phyloP scores from a whole-genome alignment of 2,329 filamentous ascomycete genomes.

The Myrmaecium sp. region DNA sequence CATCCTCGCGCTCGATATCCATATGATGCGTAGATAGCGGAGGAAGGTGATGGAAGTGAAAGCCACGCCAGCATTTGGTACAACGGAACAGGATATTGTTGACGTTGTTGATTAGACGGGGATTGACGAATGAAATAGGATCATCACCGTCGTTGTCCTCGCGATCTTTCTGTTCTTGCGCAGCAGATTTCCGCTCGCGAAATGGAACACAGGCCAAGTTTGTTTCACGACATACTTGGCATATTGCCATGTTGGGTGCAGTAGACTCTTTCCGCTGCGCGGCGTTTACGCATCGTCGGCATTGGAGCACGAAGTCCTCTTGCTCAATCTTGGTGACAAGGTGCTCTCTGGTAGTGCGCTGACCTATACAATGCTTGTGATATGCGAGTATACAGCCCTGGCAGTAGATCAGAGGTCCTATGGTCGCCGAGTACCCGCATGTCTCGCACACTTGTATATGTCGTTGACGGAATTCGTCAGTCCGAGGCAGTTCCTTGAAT shows the following conservation, averaged over 20 bases:
- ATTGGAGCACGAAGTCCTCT: constrained; percentile 74
- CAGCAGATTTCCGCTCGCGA: constrained; percentile 50
- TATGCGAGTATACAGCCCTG: constrained; percentile 79
- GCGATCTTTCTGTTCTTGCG: constrained; percentile 70
- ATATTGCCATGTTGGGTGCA: constrained; percentile 54
- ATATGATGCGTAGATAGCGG: constrained; percentile 26
- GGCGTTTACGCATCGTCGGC: constrained; percentile 61
- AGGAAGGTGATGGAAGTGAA: constrained; percentile 72
- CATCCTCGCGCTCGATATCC: constrained; percentile 26
- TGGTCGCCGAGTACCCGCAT: constrained; percentile 44
- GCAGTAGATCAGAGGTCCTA: constrained; percentile 64
- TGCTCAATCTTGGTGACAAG: constrained; percentile 69
- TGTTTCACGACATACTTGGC: constrained; percentile 49
- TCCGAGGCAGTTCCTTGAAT: constrained; percentile 45
- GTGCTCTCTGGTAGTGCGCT: constrained; percentile 61
- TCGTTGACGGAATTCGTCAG: constrained; percentile 49
- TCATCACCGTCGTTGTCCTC: constrained; percentile 65
- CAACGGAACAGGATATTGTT: constrained; percentile 75
- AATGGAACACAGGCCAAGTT: constrained; percentile 62
- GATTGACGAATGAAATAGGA: constrained; percentile 49
- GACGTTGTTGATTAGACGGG: constrained; percentile 53
- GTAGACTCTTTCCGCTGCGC: constrained; percentile 49
- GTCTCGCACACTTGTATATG: constrained; percentile 59
- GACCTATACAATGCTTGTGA: constrained; percentile 69
- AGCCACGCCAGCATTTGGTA: constrained; percentile 54